A percentile compares a stretch with the other conserved stretches of the same genome.
These are phyloP conservation scores for Viola odorata DNA, from an alignment of 345 rosid genomes.

Conservation along the genomic window DNA sequence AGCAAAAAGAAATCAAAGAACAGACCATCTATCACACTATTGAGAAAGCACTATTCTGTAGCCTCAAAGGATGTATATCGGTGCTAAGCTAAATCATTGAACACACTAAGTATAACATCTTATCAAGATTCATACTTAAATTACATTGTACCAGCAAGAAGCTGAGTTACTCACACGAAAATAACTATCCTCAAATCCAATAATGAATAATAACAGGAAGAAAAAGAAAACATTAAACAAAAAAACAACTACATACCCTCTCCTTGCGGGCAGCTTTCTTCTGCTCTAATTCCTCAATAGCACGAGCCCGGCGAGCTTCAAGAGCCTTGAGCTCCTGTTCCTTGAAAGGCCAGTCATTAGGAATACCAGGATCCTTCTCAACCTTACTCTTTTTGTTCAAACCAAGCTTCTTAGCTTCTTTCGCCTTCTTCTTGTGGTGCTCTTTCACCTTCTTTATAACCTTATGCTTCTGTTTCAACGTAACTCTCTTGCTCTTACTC, in stretches of 20 bases:
- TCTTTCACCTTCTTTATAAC: conserved; percentile 81
- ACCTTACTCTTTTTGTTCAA: conserved; percentile 47
- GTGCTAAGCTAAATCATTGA: no score
- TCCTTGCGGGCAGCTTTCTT: conserved; percentile 88
- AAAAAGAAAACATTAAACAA: not conserved
- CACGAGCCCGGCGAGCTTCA: conserved; percentile 86
- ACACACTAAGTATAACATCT: no score
- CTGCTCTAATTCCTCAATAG: conserved; percentile 72
- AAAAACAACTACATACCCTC: conserved; percentile 43
- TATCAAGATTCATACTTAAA: no score
- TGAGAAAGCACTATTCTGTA: no score
- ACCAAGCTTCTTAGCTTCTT: conserved; percentile 83
- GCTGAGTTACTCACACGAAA: no score
- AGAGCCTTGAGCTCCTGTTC: conserved; percentile 93
- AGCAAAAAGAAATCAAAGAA: not conserved
- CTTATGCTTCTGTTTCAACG: conserved; percentile 81
- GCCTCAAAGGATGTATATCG: no score
- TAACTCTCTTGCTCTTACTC: conserved; percentile 89
- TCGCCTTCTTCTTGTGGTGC: conserved; percentile 94
- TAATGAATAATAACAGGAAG: not conserved
- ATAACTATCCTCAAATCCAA: not conserved
- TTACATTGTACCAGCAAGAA: no score
- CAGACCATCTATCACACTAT: no score
- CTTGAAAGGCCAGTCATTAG: conserved; percentile 97
- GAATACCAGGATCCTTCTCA: conserved; percentile 96